Evolutionary conservation across 805 yeast genomes (phyloP), one percentile per base, ranked within the genome.

Genomic region (Yarrowia keelungensis): DNA sequence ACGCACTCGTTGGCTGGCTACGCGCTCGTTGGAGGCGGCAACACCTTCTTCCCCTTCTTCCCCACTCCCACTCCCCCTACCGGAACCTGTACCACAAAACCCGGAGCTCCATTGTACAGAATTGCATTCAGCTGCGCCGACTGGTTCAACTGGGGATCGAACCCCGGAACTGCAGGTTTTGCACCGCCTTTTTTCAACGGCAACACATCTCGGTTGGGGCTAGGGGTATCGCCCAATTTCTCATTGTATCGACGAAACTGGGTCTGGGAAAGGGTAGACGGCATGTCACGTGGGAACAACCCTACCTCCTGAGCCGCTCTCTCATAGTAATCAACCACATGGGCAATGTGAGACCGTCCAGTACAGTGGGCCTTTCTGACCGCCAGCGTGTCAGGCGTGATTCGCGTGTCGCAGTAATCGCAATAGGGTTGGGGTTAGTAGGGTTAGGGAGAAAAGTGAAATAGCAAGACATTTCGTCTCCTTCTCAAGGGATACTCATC

Each of bases 341-440:
- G 82, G 70, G 85, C 83, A 51, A 90, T 81, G 77, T 92, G 97
- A 76, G 90, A 88, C 73, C 85, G 86, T 10, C 97, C 97, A 47
- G 84, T 80, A 50, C 90, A 77, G 77, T 92, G 97, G 50, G 92
- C 87, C 74, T 89, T 88, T 26, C 97, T 79, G 68, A 92, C 97
- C 79, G 95, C 89, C 73, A 86, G 81, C n/a, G 95, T 89, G 77
- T 91, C 97, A 76, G 92, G 97, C 1, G 97, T 92, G 69, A 92
- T 80, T 73, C 89, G 70, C 79, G 82, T 86, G 75, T 87, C 87
- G 76, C 97, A 92, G 76, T 91, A 92, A 73, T 89, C 95, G 78
- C 97, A 92, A 79, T 70, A 70, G 71, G 72, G 75, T 75, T 71
- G 54, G 62, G 69, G 67, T 49, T 59, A 62, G 67, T 26, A 26